Conservation (phyloP, 2,329 filamentous ascomycete genomes). For the Pseudogymnoascus sp. region DNA sequence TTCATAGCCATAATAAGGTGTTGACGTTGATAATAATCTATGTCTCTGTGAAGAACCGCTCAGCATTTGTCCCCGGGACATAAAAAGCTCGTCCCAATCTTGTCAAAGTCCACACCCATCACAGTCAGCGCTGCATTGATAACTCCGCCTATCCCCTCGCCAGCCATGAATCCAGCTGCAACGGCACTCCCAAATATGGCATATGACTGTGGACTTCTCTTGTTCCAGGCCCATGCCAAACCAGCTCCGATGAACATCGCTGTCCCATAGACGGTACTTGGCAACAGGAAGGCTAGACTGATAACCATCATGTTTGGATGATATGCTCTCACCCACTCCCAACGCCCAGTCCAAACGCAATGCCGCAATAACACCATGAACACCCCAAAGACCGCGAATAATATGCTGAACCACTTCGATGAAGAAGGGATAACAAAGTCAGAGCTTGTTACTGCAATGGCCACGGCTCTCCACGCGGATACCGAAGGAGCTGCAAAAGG, state of each 20-base stretch:
- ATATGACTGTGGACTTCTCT: slow-evolving; percentile 14
- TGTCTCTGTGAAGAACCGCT: background rate
- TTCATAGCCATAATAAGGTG: background rate
- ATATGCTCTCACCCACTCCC: slow-evolving; percentile 4
- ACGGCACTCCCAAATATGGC: slow-evolving; percentile 18
- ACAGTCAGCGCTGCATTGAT: slow-evolving; percentile 17
- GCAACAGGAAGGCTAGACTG: slow-evolving; percentile 18
- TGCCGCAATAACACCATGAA: background rate
- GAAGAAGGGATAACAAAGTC: slow-evolving; percentile 17
- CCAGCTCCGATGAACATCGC: slow-evolving; percentile 20
- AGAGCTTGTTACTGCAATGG: slow-evolving; percentile 18
- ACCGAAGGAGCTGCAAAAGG: slow-evolving; percentile 18
- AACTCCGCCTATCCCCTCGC: slow-evolving; percentile 20
- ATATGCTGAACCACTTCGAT: slow-evolving; percentile 2
- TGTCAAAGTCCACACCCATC: slow-evolving; percentile 2
- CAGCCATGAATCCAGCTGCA: slow-evolving; percentile 19
- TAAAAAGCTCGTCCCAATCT: slow-evolving; percentile 6
- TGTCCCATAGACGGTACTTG: slow-evolving; percentile 20
- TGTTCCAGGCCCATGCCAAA: slow-evolving; percentile 17
- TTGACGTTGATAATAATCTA: background rate
- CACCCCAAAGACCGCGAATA: background rate
- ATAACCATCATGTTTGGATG: slow-evolving; percentile 19
- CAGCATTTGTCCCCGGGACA: background rate
- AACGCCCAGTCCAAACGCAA: background rate
- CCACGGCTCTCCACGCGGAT: slow-evolving; percentile 18